Evolutionary conservation across 2,329 filamentous ascomycete species (phyloP).

Genomic region (Aspergillus sp.): DNA sequence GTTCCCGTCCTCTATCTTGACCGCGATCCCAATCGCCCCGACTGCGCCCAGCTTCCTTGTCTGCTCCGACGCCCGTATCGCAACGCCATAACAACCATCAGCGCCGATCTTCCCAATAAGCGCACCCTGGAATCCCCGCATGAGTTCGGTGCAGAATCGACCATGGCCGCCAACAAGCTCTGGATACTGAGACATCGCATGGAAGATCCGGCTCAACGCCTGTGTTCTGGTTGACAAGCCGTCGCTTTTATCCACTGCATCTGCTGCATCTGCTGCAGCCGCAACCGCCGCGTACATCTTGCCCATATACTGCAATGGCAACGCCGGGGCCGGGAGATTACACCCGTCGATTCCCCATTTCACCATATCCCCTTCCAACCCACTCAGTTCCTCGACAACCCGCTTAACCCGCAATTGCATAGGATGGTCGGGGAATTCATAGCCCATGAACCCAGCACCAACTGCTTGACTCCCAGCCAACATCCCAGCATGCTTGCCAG

Average conservation of each 20-base stretch:
- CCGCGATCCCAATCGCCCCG: slow-evolving; percentile 43
- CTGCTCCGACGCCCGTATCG: slow-evolving; percentile 38
- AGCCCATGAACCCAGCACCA: slow-evolving; percentile 30
- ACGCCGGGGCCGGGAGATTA: slow-evolving; percentile 49
- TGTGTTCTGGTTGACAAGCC: slow-evolving; percentile 18
- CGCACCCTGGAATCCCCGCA: slow-evolving; percentile 38
- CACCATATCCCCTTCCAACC: slow-evolving; percentile 25
- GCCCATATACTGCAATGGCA: slow-evolving; percentile 39
- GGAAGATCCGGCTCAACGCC: slow-evolving; percentile 38
- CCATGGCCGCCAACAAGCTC: slow-evolving; percentile 48
- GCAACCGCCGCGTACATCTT: slow-evolving; percentile 41
- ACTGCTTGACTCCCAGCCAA: slow-evolving; percentile 44
- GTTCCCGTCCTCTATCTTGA: slow-evolving; percentile 53
- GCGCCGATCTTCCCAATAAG: slow-evolving; percentile 52
- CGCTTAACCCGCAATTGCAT: slow-evolving; percentile 31
- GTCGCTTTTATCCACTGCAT: neutral
- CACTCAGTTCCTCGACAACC: slow-evolving; percentile 37
- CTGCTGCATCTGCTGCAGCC: slow-evolving; percentile 25
- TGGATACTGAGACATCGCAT: slow-evolving; percentile 45
- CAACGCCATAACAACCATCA: slow-evolving; percentile 51
- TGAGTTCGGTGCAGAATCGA: slow-evolving; percentile 50
- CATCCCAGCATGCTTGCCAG: slow-evolving; percentile 52
- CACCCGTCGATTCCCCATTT: slow-evolving; percentile 50
- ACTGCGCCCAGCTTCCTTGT: slow-evolving; percentile 38
- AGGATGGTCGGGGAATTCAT: slow-evolving; percentile 39